These are phyloP conservation scores for Poterioochromonas sp. DNA, from an alignment of 352 stramenopile genomes.

Conservation along the genomic window DNA sequence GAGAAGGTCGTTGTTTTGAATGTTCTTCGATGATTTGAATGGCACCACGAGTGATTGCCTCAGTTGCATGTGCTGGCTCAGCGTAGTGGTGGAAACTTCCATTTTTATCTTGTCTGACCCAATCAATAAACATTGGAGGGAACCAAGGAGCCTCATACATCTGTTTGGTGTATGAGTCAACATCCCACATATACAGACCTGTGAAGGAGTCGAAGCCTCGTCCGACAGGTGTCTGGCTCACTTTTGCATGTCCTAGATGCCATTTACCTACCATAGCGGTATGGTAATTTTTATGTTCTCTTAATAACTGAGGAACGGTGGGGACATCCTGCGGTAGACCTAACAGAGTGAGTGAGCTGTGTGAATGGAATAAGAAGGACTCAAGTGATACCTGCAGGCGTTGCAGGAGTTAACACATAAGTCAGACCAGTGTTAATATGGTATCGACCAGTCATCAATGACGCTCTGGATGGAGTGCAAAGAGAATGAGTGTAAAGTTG, in stretches of 20 bases:
- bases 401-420: background rate
- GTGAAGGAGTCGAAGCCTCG: background rate
- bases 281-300: background rate
- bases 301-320: constrained; percentile 6
- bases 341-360: too few species aligned
- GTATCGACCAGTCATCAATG: constrained; percentile 15
- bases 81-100: constrained; percentile 1
- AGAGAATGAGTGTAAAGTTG: constrained; percentile 2
- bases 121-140: background rate
- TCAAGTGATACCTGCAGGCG: background rate
- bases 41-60: background rate
- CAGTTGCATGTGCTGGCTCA: constrained; percentile 4
- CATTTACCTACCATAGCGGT: constrained; percentile 26
- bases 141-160: background rate
- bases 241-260: constrained; percentile 9
- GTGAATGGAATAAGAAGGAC: too few species aligned
- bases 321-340: constrained; percentile 7
- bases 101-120: background rate
- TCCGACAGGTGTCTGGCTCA: constrained; percentile 3
- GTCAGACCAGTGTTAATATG: constrained; percentile 7
- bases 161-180: constrained; percentile 16
- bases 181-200: constrained; percentile 27
- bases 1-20: too few species aligned
- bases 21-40: background rate
- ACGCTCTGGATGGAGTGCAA: constrained; percentile 2